A percentile compares a stretch with the other conserved stretches of the same genome.
phyloP scores from a whole-genome alignment of 176 grass and related monocot species.

The Cenchrus fungigraminus region DNA sequence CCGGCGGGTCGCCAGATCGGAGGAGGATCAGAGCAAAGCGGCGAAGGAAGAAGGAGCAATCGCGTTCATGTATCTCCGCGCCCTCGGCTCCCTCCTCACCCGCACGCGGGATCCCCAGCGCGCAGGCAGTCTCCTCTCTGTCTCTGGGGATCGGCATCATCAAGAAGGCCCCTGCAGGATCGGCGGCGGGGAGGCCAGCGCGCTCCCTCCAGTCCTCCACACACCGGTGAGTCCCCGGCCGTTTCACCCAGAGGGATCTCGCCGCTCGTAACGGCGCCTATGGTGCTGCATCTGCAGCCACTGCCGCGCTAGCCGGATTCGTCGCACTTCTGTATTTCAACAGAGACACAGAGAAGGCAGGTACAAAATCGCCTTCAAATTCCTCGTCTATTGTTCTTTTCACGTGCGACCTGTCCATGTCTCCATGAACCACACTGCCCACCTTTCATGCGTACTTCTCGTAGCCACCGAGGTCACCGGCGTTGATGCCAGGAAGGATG shows the following conservation, averaged over 20 bases:
- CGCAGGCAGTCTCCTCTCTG: not conserved
- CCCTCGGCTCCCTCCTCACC: not conserved
- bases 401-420: not conserved
- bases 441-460: no score
- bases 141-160: not conserved
- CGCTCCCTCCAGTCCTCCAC: not conserved
- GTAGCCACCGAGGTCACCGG: not conserved
- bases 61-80: not conserved
- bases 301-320: not conserved
- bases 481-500: not conserved
- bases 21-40: no score
- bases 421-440: not conserved
- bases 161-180: slow-evolving; percentile 12
- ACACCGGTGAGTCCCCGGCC: not conserved
- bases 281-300: not conserved
- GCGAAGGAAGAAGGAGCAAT: not conserved
- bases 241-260: not conserved
- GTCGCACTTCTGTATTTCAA: not conserved
- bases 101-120: not conserved
- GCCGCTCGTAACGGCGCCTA: not conserved
- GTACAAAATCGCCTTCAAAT: not conserved
- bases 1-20: not conserved
- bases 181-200: not conserved
- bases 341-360: not conserved
- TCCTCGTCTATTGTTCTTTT: not conserved